These are phyloP conservation scores for Favolaschia claudopus DNA, from an alignment of 768 basidiomycete genomes.

Conservation along the genomic window DNA sequence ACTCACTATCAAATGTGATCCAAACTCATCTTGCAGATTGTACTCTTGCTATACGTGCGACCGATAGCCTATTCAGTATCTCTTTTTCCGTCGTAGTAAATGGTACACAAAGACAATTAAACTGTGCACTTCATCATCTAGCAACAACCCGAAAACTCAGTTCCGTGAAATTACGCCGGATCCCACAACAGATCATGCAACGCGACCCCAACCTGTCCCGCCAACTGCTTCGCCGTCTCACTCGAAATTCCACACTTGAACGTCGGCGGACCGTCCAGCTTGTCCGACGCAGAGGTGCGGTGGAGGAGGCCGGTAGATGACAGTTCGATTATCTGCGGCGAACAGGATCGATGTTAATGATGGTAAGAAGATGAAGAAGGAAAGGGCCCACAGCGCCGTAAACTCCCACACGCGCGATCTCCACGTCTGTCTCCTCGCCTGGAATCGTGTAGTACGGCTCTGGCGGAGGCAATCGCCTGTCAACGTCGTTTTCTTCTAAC, in stretches of 20 bases:
- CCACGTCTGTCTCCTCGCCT: constrained; percentile 81
- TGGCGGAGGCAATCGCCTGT: constrained; percentile 51
- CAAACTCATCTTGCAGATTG: no score
- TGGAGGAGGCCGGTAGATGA: constrained; percentile 71
- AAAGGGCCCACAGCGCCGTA: constrained; percentile 58
- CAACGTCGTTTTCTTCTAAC: constrained; percentile 74
- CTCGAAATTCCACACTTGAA: constrained; percentile 80
- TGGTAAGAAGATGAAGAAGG: constrained; percentile 1
- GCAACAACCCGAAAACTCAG: no score
- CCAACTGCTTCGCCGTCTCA: constrained; percentile 59
- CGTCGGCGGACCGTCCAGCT: constrained; percentile 71
- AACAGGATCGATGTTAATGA: neutral
- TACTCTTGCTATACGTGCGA: no score
- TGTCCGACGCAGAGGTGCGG: constrained; percentile 65
- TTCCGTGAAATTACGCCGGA: constrained; percentile 43
- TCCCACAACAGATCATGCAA: constrained; percentile 79
- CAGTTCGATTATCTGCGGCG: constrained; percentile 68
- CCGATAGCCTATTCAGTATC: no score
- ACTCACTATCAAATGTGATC: no score
- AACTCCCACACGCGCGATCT: constrained; percentile 66
- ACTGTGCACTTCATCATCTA: neutral
- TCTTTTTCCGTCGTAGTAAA: no score
- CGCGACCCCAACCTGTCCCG: constrained; percentile 65
- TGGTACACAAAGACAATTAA: no score
- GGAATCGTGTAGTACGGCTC: constrained; percentile 63